Base-by-base conservation (phyloP, 2,329 filamentous ascomycete species). In the Fonsecaea pedrosoi region DNA sequence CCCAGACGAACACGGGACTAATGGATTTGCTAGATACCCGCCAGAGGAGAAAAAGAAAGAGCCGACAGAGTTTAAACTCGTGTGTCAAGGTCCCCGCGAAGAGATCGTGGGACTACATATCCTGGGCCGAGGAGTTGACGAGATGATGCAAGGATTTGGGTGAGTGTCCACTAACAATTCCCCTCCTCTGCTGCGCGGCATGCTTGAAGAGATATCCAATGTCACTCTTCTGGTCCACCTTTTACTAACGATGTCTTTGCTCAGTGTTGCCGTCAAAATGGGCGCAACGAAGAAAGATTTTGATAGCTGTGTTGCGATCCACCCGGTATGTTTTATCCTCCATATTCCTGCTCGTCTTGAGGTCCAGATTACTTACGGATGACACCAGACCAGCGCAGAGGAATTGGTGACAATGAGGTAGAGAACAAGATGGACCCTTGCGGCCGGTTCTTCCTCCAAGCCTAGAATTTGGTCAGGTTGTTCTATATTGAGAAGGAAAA, bases 101-200 rank as follows among this genome's bases (percentile, higher is more conserved):
- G 83, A 81, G 74, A 76, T 85, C 45, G 82, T 84, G 25, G 83
- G 82, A 13, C 64, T 85, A 68, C 83, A 84, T 71, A 81, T 84
- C 62, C 71, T 85, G 70, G 75, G 84, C 70, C 74, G 82, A 40
- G 76, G 78, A 12, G 77, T 82, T 65, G 76, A 82, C 72, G 86
- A 93, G 84, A 90, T 92, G 87, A 82, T 92, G 74, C 86, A 93
- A 79, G 86, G 90, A 70, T 91, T 93, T 76, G 90, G 89, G 65
- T 67, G 38, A 67, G 65, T 64, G 12, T 8, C 12, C 3, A 9
- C 13, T 7, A 50, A 2, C 4, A 6, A 10, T 21, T 50, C 18
- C 9, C 45, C 1, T 4, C 25, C 9, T 21, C 21, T 10, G 2
- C 1, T 15, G 8, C 18, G 45, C 10, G 21, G 18, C 45, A 12